Base-by-base conservation (phyloP, 164 flowering plant species). In the Vitis riparia region DNA sequence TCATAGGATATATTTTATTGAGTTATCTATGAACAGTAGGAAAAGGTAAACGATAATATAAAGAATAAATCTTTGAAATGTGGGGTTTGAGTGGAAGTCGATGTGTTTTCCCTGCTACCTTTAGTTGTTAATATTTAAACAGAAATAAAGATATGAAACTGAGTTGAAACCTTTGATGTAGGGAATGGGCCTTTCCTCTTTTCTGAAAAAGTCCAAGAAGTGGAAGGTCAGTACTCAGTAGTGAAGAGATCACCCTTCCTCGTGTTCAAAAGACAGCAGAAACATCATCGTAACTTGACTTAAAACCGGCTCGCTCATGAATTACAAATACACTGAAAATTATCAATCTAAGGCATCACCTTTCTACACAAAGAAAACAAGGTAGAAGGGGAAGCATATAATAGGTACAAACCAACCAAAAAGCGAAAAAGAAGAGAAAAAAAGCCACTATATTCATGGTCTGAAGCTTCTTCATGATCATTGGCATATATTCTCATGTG, bases 401-500 rank as follows among this genome's bases (percentile, higher is more conserved):
- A 37, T 37, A 37, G 44, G 1, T 37, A 37, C n/a, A 53, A 53
- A 13, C 29, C 29, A 17, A 57, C 44, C 44, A 23, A 23, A 23
- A 23, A 23, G 27, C 44, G 66, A 71, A 73, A 78, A 78, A 75
- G 78, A 76, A 47, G 6, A 47, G 3, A n/a, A 14, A 11, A 57
- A 27, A 8, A 68, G 5, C 15, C 8, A 53, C 48, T 11, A 55
- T 29, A 32, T 9, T 52, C 2, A 8, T 23, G 48, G 13, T 15
- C 11, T 16, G 44, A 37, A 37, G 44, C 44, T 37, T 37, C 44
- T 37, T 37, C 44, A 37, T 37, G 44, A 37, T 37, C 55, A 55
- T 29, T 56, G 79, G 66, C 92, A 84, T 14, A 71, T 57, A 51
- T 67, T 19, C 7, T 83, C 86, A 75, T 75, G 84, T 15, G 92